These are phyloP conservation scores for Solanum ossicruentum DNA, from an alignment of 257 asterid species.

Conservation along the genomic window DNA sequence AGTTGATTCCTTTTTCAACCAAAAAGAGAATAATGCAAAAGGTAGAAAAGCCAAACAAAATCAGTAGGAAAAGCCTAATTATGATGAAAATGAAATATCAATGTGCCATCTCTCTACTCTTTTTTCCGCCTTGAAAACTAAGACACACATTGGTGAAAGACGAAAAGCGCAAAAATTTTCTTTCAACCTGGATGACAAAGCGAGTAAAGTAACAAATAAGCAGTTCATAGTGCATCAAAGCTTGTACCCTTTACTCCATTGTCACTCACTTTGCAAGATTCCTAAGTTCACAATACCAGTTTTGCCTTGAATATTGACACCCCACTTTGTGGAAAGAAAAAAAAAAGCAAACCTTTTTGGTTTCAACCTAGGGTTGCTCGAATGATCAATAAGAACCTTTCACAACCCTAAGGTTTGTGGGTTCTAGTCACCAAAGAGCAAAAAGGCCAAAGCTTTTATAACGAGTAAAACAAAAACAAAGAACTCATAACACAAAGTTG, in stretches of 20 bases:
- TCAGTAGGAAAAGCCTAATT: rapidly evolving
- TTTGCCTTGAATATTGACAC: neutral
- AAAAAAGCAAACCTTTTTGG: neutral
- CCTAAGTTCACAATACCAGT: neutral
- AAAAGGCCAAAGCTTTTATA: neutral
- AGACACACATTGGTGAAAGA: neutral
- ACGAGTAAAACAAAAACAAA: too few relatives aligned
- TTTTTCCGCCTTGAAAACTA: neutral
- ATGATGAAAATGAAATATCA: neutral
- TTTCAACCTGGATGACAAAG: neutral
- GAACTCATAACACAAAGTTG: too few relatives aligned
- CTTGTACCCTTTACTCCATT: neutral
- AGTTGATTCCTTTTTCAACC: too few relatives aligned
- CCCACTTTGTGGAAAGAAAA: neutral
- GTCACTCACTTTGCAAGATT: neutral
- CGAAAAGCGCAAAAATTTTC: neutral
- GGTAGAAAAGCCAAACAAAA: too few relatives aligned
- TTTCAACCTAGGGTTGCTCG: neutral
- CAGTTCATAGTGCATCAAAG: neutral
- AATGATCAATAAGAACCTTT: neutral
- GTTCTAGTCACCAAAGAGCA: neutral
- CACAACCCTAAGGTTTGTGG: neutral
- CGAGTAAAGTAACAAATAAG: neutral
- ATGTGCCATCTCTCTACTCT: neutral
- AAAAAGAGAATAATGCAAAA: too few relatives aligned